Base-by-base conservation (phyloP, 1,139 yeast genomes). In the Protomyces macrosporus region DNA sequence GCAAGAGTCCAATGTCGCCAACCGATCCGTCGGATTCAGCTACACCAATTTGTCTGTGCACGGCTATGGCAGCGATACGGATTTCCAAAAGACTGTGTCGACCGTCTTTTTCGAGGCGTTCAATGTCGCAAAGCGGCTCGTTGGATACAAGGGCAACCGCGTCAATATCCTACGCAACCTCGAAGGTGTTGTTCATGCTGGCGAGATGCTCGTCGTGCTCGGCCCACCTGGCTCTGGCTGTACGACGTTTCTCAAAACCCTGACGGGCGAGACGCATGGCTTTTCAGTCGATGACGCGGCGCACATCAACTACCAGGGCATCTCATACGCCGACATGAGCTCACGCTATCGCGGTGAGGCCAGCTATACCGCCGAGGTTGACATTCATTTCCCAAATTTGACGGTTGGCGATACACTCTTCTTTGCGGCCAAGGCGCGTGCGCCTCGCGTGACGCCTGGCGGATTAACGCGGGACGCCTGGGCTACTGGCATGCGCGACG, bases 51-150 rank as follows among this genome's bases (percentile, higher is more conserved):
- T 90, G 69, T 76, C 87, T 64, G 95, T 91, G 1, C 82, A 79
- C 68, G 97, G 96, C 66, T 81, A 81, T 66, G 90, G 93, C 9
- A 79, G 87, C 4, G 95, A 87, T 71, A 82, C 90, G 2, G 93
- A 88, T 71, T 90, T 86, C 75, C 96, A 88, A 74, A 78, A 87
- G 33, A 88, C 90, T 1, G 85, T 87, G 9, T 71, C 80, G 32
- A 88, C 87, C 71, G 77, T 80, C 12, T 75, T 72, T 5, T 60
- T 71, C 52, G 75, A 67, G 52, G 74, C 60, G 55, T 69, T 69
- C 64, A 73, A 64, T 61, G 69, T 42, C 69, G 69, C 66, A 66
- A 69, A 66, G 73, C 70, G 52, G 70, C 72, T 65, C 45, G n/a
- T 58, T 39, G 55, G 62, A 12, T 33, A 36, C 30, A 58, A 51